phyloP scores from a whole-genome alignment of 2,329 filamentous ascomycete genomes.

The Sclerotinia subarctica region DNA sequence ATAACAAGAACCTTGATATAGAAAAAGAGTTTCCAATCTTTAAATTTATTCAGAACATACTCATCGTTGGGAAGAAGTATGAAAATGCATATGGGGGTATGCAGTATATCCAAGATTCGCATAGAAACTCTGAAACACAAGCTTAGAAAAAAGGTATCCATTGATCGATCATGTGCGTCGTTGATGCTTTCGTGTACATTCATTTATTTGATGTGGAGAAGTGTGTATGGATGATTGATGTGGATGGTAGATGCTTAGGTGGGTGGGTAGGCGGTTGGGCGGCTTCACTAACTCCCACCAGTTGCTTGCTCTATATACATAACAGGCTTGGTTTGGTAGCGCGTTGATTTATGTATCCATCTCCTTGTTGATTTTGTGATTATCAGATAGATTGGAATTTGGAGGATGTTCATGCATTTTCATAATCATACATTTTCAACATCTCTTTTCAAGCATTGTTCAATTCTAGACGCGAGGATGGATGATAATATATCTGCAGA shows the following conservation, averaged over 20 bases:
- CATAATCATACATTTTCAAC: too few species aligned
- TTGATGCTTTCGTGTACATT: constrained; percentile 7
- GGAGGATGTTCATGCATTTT: background rate
- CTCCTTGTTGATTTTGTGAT: background rate
- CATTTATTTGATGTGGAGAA: constrained; percentile 9
- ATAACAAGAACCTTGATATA: background rate
- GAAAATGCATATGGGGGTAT: background rate
- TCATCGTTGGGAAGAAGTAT: too few species aligned
- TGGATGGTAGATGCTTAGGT: background rate
- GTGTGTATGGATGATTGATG: background rate
- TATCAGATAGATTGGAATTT: background rate
- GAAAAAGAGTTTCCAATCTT: background rate
- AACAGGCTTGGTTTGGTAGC: too few species aligned
- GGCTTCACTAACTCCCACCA: background rate
- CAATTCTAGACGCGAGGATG: background rate
- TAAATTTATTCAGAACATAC: background rate
- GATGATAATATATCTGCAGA: background rate
- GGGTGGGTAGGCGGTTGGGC: background rate
- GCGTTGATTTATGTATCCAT: too few species aligned
- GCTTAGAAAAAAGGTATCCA: background rate
- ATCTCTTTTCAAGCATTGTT: background rate
- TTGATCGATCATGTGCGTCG: background rate
- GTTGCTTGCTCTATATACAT: too few species aligned
- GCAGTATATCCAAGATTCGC: background rate
- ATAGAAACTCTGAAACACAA: background rate